These are phyloP conservation scores for Stellera chamaejasme DNA, from an alignment of 345 rosid species.

Conservation along the genomic window DNA sequence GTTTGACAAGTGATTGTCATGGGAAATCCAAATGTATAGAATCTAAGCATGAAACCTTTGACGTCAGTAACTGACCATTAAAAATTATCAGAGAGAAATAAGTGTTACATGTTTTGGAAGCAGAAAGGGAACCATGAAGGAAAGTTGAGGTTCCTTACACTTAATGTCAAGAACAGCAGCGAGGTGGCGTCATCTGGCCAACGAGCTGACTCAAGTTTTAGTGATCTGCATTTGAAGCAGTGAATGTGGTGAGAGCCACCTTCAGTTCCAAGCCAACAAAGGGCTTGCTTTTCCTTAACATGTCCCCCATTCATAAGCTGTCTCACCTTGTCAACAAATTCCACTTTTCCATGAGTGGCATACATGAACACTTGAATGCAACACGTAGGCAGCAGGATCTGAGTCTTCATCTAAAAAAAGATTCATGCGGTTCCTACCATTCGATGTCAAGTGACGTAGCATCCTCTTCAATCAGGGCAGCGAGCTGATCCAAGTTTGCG, in stretches of 20 bases:
- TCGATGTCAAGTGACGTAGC: constrained; percentile 22
- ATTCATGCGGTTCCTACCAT: constrained; percentile 12
- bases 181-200: constrained; percentile 32
- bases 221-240: constrained; percentile 37
- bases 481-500: constrained; percentile 32
- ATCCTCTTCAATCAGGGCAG: constrained; percentile 36
- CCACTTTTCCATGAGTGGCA: constrained; percentile 51
- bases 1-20: constrained; percentile 6
- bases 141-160: constrained; percentile 11
- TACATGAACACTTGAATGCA: constrained; percentile 38
- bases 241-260: constrained; percentile 37
- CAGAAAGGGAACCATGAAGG: background rate
- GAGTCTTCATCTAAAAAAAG: constrained; percentile 32
- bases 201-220: constrained; percentile 32
- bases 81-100: constrained; percentile 3
- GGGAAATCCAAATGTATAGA: constrained; percentile 11
- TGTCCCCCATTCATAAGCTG: constrained; percentile 38
- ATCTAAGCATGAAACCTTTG: constrained; percentile 2
- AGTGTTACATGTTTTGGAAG: constrained; percentile 12
- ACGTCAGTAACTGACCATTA: constrained; percentile 1
- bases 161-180: constrained; percentile 21
- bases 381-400: constrained; percentile 45
- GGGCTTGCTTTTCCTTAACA: constrained; percentile 40
- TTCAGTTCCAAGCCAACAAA: constrained; percentile 56
- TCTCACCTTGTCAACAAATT: constrained; percentile 46